A percentile compares a stretch with the other conserved stretches of the same genome.
phyloP scores from a whole-genome alignment of 129 eudicot species.

The Cynara cardunculus region DNA sequence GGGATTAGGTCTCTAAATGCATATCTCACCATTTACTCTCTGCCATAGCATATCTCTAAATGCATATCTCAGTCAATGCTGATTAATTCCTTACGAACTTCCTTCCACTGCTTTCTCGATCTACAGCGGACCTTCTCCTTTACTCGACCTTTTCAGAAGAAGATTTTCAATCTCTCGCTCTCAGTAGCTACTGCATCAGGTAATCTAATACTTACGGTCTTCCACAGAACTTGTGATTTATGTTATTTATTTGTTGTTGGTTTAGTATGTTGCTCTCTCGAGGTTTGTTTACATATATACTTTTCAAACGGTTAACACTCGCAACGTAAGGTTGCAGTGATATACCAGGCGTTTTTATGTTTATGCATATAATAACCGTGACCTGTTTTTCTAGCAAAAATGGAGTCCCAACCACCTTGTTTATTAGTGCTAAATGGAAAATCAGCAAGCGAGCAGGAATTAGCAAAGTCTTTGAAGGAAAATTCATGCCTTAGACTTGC shows the following conservation, averaged over 20 bases:
- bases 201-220: neutral
- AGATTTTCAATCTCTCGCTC: slow-evolving; percentile 4
- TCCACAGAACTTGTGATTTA: neutral
- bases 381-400: slow-evolving; percentile 28
- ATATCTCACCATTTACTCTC: slow-evolving; percentile 1
- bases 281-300: neutral
- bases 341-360: neutral
- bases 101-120: slow-evolving; percentile 17
- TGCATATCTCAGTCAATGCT: slow-evolving; percentile 11
- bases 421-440: slow-evolving; percentile 59
- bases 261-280: neutral
- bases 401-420: slow-evolving; percentile 44
- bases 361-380: neutral
- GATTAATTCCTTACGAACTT: slow-evolving; percentile 18
- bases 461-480: slow-evolving; percentile 45
- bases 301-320: neutral
- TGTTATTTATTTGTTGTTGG: neutral
- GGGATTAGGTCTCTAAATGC: neutral
- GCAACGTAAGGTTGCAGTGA: neutral
- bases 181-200: slow-evolving; percentile 31
- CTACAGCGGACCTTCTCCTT: slow-evolving; percentile 17
- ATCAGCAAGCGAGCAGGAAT: slow-evolving; percentile 51
- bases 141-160: neutral
- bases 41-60: neutral
- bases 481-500: slow-evolving; percentile 50